Evolutionary conservation across 1,139 yeast genomes (phyloP), one percentile per base, ranked within the genome.

Genomic region (Kluyveromyces sp.): DNA sequence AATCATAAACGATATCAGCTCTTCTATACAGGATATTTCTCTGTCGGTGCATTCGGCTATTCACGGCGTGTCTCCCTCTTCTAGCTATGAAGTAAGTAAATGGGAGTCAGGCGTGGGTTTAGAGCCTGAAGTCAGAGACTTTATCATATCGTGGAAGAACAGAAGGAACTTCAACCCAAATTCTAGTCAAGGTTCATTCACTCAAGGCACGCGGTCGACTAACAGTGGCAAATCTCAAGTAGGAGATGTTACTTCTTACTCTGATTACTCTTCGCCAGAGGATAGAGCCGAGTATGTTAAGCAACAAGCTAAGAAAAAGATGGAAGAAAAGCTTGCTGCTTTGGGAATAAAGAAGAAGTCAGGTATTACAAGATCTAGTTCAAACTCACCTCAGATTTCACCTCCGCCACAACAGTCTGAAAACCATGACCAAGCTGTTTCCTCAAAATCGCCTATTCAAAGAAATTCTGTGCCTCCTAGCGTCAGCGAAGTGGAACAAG

Each of bases 41-140:
- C 73, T 75, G 8, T 84, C 83, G 26, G 74, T 88, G 43, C 69
- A 79, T 44, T 70, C 71, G 29, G 65, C 73, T 1, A 66, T 67
- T 15, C 46, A 49, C 52, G 50, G 69, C 47, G 42, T 73, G 51
- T 33, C 61, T 46, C 44, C 45, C 28, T 45, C 47, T 16, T 70
- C 70, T 36, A 78, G 76, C 47, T 69, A 77, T 29, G 85, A 83
- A 8, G 73, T 75, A 36, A 72, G 77, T 20, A 82, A 83, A 56
- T 92, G 94, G 94, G 96, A 86, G 52, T 75, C 79, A 42, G 97
- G 96, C 12, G 69, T 80, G 46, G 95, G 94, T 20, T 78, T 88
- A 18, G 80, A 77, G 55, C 75, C 78, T 19, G 74, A 77, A 40
- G 94, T 88, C 33, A 74, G 74, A 46, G 71, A 70, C 18, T 80